Conservation (phyloP, 108 stramenopile species). For the Aurantiochytrium sp. region DNA sequence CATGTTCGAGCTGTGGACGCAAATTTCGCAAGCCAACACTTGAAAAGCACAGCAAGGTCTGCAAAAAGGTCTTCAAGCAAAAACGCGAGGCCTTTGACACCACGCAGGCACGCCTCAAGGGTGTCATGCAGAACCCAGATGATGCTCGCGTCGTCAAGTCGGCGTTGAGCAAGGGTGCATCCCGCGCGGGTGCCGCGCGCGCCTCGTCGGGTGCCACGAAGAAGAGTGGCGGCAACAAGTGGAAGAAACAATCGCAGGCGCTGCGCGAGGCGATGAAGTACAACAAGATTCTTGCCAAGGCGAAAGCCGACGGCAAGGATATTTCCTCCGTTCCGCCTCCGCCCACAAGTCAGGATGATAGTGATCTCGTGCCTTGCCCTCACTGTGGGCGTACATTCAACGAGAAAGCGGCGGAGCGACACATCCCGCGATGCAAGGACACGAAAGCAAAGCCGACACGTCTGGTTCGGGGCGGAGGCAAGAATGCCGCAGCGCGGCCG, state of each 20-base stretch:
- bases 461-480: background rate
- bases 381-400: slow-evolving; percentile 54
- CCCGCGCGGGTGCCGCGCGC: background rate
- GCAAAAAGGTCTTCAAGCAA: slow-evolving; percentile 40
- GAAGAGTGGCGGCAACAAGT: slow-evolving; percentile 13
- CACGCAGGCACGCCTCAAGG: slow-evolving; percentile 25
- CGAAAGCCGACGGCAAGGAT: slow-evolving; percentile 28
- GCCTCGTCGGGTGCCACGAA: background rate
- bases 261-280: slow-evolving; percentile 38
- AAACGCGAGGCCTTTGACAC: slow-evolving; percentile 44
- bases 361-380: slow-evolving; percentile 43
- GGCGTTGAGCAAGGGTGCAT: background rate
- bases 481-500: background rate
- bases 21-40: slow-evolving; percentile 30
- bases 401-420: slow-evolving; percentile 45
- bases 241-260: slow-evolving; percentile 36
- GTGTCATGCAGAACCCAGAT: background rate
- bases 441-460: slow-evolving; percentile 35
- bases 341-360: slow-evolving; percentile 20
- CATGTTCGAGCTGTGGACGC: slow-evolving; percentile 39
- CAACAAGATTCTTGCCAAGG: slow-evolving; percentile 22
- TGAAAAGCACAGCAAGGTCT: slow-evolving; percentile 35
- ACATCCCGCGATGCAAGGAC: slow-evolving; percentile 47
- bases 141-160: background rate
- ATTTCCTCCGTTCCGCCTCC: slow-evolving; percentile 26